Conservation (phyloP, 2,329 filamentous ascomycete genomes). For the Colletotrichum sp. region DNA sequence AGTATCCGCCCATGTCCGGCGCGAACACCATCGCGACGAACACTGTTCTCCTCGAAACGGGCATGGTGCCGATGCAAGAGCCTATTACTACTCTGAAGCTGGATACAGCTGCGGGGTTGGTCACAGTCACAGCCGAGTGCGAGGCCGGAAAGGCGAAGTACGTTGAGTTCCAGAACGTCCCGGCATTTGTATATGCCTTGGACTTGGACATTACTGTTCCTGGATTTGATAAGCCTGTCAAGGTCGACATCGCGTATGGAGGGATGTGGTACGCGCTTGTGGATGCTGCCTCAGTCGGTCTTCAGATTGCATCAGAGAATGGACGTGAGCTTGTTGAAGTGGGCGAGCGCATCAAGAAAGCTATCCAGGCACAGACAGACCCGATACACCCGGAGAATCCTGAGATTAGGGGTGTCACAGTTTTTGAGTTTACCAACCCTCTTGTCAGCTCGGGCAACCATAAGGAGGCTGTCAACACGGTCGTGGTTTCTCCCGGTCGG, state of each 20-base stretch:
- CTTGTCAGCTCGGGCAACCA: slow-evolving; percentile 22
- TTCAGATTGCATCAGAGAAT: slow-evolving; percentile 36
- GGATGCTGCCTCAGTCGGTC: slow-evolving; percentile 39
- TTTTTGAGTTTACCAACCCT: slow-evolving; percentile 43
- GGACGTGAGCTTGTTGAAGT: slow-evolving; percentile 42
- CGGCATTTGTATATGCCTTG: slow-evolving; percentile 44
- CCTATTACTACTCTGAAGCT: slow-evolving; percentile 44
- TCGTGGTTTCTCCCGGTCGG: slow-evolving; percentile 49
- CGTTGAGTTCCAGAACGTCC: slow-evolving; percentile 50
- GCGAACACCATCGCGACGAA: slow-evolving; percentile 48
- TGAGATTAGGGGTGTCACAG: slow-evolving; percentile 44
- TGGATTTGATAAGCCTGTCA: slow-evolving; percentile 38
- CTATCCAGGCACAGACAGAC: slow-evolving; percentile 36
- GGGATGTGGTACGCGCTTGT: slow-evolving; percentile 52
- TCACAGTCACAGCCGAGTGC: slow-evolving; percentile 43
- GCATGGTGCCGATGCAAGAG: slow-evolving; percentile 50
- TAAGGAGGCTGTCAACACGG: slow-evolving; percentile 41
- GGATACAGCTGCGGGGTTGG: slow-evolving; percentile 50
- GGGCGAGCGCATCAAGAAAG: slow-evolving; percentile 46
- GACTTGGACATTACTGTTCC: slow-evolving; percentile 45
- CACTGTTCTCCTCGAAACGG: slow-evolving; percentile 51
- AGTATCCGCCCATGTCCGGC: slow-evolving; percentile 45
- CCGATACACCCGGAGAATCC: slow-evolving; percentile 50
- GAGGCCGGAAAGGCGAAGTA: slow-evolving; percentile 45
- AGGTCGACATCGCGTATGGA: slow-evolving; percentile 51